Evolutionary conservation across 371 early-diverging fungal species (phyloP).

Genomic region (Saksenaea vasiformis): DNA sequence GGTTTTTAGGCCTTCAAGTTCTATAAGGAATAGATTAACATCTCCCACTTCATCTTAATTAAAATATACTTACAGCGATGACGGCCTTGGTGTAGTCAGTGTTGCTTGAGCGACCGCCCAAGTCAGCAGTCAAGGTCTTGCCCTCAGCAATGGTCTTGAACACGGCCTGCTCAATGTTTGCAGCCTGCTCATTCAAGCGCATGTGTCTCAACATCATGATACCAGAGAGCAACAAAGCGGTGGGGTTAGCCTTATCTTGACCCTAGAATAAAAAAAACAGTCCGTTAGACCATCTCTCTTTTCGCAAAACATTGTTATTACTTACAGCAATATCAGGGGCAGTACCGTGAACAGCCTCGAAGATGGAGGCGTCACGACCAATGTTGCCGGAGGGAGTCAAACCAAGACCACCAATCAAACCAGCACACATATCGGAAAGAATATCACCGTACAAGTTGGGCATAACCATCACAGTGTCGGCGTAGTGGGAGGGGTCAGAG

Average conservation of each 20-base stretch:
- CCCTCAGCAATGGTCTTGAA: slow-evolving; percentile 95
- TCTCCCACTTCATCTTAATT: neutral
- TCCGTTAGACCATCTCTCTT: neutral
- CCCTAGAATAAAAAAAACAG: slow-evolving; percentile 30
- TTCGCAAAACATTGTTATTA: neutral
- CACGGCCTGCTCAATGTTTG: slow-evolving; percentile 87
- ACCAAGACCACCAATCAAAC: slow-evolving; percentile 98
- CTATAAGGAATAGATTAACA: slow-evolving; percentile 2
- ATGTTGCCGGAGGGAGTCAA: slow-evolving; percentile 98
- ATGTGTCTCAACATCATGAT: slow-evolving; percentile 98
- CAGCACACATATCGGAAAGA: slow-evolving; percentile 96
- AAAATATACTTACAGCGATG: slow-evolving; percentile 49
- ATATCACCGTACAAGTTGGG: slow-evolving; percentile 99
- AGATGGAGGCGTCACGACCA: slow-evolving; percentile 95
- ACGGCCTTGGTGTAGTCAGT: slow-evolving; percentile 91
- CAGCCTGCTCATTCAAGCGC: slow-evolving; percentile 79
- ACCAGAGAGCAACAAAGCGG: slow-evolving; percentile 91
- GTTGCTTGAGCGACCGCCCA: slow-evolving; percentile 92
- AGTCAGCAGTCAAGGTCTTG: slow-evolving; percentile 88
- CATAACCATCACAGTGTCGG: slow-evolving; percentile 98
- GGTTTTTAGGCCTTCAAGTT: slow-evolving; percentile 15
- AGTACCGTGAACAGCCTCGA: slow-evolving; percentile 98
- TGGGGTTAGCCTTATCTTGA: slow-evolving; percentile 86
- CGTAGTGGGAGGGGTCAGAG: slow-evolving; percentile 89
- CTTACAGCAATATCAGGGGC: slow-evolving; percentile 96